A percentile compares a stretch with the other conserved stretches of the same genome.
phyloP scores from a whole-genome alignment of 306 rosid genomes.

The Styphnolobium japonicum region DNA sequence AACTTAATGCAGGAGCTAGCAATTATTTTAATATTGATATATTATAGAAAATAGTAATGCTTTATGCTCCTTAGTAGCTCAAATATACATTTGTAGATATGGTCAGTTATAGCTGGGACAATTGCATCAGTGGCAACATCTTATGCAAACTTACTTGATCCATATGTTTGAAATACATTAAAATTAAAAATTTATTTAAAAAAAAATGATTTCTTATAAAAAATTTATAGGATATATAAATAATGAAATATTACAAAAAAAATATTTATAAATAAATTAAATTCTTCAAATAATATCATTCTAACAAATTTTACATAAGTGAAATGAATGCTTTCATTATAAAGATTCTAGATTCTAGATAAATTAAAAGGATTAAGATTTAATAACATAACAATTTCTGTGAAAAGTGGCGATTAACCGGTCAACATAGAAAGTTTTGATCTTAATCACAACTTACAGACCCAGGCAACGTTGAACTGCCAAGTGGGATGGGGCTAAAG shows the following conservation, averaged over 20 bases:
- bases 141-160: not conserved
- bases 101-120: not conserved
- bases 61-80: not conserved
- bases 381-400: not conserved
- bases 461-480: not conserved
- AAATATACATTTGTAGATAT: not conserved
- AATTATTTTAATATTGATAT: not conserved
- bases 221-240: not conserved
- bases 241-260: not conserved
- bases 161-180: constrained; percentile 9
- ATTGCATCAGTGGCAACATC: not conserved
- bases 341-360: not conserved
- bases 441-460: not conserved
- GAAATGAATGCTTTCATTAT: not conserved
- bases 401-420: not conserved
- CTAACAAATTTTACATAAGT: no score
- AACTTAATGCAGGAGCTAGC: not conserved
- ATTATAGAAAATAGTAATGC: not conserved
- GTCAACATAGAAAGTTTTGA: not conserved
- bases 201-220: not conserved
- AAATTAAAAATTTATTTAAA: not conserved
- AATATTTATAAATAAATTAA: not conserved
- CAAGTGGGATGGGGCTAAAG: no score
- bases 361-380: not conserved
- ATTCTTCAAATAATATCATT: not conserved